Conservation (phyloP, 345 rosid genomes). For the Populus ilicifolia region DNA sequence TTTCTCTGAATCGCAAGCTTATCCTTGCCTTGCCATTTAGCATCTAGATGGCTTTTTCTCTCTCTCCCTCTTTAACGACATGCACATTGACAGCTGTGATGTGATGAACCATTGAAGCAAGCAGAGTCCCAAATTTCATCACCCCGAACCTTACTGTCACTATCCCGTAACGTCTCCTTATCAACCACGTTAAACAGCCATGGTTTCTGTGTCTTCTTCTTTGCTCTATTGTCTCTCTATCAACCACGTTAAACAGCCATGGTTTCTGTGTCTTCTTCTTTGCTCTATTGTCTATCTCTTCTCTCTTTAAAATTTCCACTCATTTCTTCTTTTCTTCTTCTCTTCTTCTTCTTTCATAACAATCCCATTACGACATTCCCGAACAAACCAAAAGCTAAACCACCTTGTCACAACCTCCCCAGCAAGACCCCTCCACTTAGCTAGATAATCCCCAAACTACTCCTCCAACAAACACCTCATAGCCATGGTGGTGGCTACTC, state of each 20-base stretch:
- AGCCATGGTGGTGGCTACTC: slow-evolving; percentile 28
- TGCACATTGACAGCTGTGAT: slow-evolving; percentile 1
- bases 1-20: too few relatives aligned
- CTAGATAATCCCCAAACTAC: slow-evolving; percentile 18
- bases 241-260: slow-evolving; percentile 3
- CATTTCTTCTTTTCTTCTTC: neutral
- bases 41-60: neutral
- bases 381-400: slow-evolving; percentile 19
- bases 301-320: slow-evolving; percentile 4
- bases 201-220: too few relatives aligned
- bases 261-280: slow-evolving; percentile 10
- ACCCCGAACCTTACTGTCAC: neutral
- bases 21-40: neutral
- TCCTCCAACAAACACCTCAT: slow-evolving; percentile 8
- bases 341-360: slow-evolving; percentile 13
- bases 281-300: slow-evolving; percentile 6
- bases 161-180: neutral
- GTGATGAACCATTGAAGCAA: neutral
- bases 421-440: slow-evolving; percentile 39
- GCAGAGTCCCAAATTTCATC: neutral
- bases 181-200: neutral
- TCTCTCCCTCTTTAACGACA: neutral
- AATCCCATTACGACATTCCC: slow-evolving; percentile 21
- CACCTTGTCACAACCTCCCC: slow-evolving; percentile 28
- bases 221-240: neutral